These are phyloP conservation scores for Aspergillus ochraceus DNA, from an alignment of 2,329 filamentous ascomycete species.

Conservation along the genomic window DNA sequence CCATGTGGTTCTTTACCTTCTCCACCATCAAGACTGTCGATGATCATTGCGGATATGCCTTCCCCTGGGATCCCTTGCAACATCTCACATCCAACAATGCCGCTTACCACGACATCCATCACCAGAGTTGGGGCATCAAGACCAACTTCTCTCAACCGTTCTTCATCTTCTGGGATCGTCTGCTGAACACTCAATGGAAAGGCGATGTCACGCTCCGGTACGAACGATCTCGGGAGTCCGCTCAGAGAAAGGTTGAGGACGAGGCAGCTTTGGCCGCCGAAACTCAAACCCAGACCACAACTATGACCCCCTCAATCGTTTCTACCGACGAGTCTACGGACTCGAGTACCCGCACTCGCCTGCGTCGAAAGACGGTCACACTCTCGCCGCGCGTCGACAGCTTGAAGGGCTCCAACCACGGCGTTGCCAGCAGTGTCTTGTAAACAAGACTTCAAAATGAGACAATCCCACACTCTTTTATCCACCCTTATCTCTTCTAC, in stretches of 20 bases:
- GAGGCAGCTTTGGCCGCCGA: constrained; percentile 30
- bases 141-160: constrained; percentile 52
- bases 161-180: constrained; percentile 90
- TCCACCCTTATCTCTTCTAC: constrained; percentile 3
- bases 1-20: constrained; percentile 83
- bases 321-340: constrained; percentile 26
- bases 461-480: neutral
- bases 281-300: constrained; percentile 27
- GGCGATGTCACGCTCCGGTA: constrained; percentile 64
- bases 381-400: constrained; percentile 33
- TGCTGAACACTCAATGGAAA: constrained; percentile 80
- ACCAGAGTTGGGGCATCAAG: constrained; percentile 99
- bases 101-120: constrained; percentile 95
- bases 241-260: constrained; percentile 57
- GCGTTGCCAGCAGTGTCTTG: constrained; percentile 42
- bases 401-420: constrained; percentile 37
- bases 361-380: constrained; percentile 37
- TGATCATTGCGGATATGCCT: constrained; percentile 94
- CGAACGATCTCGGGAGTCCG: constrained; percentile 55
- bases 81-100: constrained; percentile 93
- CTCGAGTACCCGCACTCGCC: constrained; percentile 28
- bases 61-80: constrained; percentile 93
- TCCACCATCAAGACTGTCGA: constrained; percentile 96
- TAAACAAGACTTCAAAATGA: constrained; percentile 26
- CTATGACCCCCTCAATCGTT: constrained; percentile 21